phyloP scores from a whole-genome alignment of 2,329 filamentous ascomycete species.

The Zymoseptoria passerinii region DNA sequence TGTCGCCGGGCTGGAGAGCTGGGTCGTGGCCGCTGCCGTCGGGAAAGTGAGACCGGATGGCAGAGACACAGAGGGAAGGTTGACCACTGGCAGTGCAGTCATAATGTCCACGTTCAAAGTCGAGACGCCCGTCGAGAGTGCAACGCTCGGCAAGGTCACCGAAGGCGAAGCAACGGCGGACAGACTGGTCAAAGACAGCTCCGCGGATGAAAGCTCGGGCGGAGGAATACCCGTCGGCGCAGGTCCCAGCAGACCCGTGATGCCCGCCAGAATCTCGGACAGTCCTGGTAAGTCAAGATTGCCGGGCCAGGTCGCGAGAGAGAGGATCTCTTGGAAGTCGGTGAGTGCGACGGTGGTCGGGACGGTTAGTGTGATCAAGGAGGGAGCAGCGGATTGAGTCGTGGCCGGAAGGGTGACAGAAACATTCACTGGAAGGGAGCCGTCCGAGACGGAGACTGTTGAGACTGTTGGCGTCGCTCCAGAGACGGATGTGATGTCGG shows the following conservation, averaged over 20 bases:
- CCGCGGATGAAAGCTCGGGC: background rate
- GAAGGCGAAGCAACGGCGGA: background rate
- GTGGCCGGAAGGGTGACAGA: background rate
- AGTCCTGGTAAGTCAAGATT: background rate
- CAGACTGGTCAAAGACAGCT: background rate
- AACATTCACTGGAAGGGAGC: background rate
- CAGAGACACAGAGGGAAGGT: background rate
- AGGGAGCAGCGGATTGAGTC: background rate
- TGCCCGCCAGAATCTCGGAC: background rate
- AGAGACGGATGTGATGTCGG: background rate
- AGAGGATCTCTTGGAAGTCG: constrained; percentile 1
- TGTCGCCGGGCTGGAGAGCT: background rate
- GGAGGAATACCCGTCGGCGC: background rate
- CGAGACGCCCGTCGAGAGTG: background rate
- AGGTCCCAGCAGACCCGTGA: background rate
- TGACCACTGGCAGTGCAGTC: background rate
- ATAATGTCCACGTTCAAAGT: background rate
- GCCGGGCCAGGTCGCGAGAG: background rate
- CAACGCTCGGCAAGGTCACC: background rate
- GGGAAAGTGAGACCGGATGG: background rate
- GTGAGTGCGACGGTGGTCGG: constrained; percentile 1
- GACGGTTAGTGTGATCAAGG: background rate
- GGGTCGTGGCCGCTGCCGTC: too few relatives aligned
- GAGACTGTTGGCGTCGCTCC: background rate
- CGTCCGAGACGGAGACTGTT: background rate